Evolutionary conservation across 441 rosid genomes (phyloP).

Genomic region (Biscutella laevigata): DNA sequence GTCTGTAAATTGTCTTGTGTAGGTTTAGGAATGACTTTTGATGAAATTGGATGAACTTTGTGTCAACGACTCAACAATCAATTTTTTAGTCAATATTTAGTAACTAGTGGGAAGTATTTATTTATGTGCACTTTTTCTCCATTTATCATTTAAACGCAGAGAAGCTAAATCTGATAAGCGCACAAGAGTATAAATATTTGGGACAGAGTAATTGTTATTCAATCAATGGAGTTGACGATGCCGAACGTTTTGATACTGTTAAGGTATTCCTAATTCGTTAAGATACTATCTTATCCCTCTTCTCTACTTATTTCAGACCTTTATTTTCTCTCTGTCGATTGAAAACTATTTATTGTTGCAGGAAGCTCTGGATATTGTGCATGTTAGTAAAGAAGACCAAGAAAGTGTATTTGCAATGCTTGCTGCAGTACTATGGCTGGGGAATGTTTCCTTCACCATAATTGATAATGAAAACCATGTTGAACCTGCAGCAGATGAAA

Average conservation of each 20-base stretch:
- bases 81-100: no score
- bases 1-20: no score
- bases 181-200: conserved; percentile 75
- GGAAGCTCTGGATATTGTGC: conserved; percentile 97
- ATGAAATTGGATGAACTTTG: no score
- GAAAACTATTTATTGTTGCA: conserved; percentile 27
- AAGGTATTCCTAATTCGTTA: conserved; percentile 35
- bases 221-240: conserved; percentile 76
- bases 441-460: conserved; percentile 67
- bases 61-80: no score
- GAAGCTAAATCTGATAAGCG: conserved; percentile 72
- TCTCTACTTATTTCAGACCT: conserved; percentile 1
- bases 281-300: not conserved
- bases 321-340: no score
- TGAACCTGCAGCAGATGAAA: conserved; percentile 74
- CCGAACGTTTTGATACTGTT: conserved; percentile 60
- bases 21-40: no score
- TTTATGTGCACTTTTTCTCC: no score
- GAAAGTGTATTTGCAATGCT: conserved; percentile 94
- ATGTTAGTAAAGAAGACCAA: conserved; percentile 93
- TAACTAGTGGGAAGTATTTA: no score
- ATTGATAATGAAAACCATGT: conserved; percentile 95
- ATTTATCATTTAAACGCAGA: no score
- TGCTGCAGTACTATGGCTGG: conserved; percentile 93
- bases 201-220: conserved; percentile 82